Evolutionary conservation across 805 yeast species (phyloP).

Genomic region (Starmera amethionina): DNA sequence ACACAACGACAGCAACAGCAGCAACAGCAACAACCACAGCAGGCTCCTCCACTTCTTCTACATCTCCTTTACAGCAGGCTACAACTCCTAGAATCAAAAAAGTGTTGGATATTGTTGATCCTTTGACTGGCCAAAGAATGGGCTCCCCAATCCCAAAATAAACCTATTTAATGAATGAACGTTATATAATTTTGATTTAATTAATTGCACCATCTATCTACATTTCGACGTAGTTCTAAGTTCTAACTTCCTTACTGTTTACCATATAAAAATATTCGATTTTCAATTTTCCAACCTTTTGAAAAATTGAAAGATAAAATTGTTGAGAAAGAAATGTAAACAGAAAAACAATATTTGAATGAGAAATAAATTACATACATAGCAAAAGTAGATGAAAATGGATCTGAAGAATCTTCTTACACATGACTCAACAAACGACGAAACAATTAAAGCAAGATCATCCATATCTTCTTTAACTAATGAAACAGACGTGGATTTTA

Average conservation of each 20-base stretch:
- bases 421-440: conserved; percentile 1
- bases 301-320: neutral
- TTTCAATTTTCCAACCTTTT: neutral
- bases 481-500: conserved; percentile 33
- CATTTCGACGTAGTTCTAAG: too few relatives aligned
- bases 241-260: too few relatives aligned
- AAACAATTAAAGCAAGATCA: conserved; percentile 11
- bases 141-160: conserved; percentile 34
- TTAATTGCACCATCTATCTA: too few relatives aligned
- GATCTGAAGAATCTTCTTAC: conserved; percentile 2
- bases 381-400: too few relatives aligned
- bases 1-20: conserved; percentile 12
- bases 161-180: conserved; percentile 7
- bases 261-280: too few relatives aligned
- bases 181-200: neutral
- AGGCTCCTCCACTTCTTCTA: neutral
- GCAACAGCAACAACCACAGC: conserved; percentile 15
- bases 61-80: neutral
- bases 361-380: too few relatives aligned
- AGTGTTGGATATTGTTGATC: conserved; percentile 53
- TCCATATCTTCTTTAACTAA: conserved; percentile 28
- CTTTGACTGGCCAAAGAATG: conserved; percentile 48
- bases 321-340: too few relatives aligned
- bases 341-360: too few relatives aligned
- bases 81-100: conserved; percentile 51